A percentile compares a stretch with the other conserved stretches of the same genome.
These are phyloP conservation scores for Golubevia pallescens DNA, from an alignment of 1,284 basidiomycete genomes.

Conservation along the genomic window DNA sequence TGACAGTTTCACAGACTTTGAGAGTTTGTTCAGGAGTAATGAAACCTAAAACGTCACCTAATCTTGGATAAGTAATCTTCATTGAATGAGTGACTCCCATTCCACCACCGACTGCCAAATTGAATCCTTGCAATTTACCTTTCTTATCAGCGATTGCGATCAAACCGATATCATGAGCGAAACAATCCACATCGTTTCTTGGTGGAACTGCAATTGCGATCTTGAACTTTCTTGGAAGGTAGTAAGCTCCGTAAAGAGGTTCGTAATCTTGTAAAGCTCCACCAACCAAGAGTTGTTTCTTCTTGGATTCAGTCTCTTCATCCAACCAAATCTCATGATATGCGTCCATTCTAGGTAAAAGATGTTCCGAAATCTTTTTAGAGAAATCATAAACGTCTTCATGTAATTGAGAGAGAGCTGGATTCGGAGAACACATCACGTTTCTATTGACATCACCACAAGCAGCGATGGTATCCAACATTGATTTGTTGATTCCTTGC, in stretches of 20 bases:
- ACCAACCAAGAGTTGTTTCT: conserved; percentile 86
- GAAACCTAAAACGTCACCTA: conserved; percentile 88
- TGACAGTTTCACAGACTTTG: conserved; percentile 86
- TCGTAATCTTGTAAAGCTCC: conserved; percentile 92
- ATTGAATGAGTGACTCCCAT: conserved; percentile 99
- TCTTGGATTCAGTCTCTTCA: conserved; percentile 62
- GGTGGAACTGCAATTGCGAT: conserved; percentile 95
- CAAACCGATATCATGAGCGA: conserved; percentile 93
- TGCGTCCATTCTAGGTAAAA: conserved; percentile 87
- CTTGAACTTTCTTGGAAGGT: conserved; percentile 97
- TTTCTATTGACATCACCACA: conserved; percentile 98
- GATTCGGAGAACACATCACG: conserved; percentile 90
- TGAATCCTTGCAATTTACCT: conserved; percentile 65
- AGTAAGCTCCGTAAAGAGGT: conserved; percentile 95
- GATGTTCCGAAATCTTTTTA: conserved; percentile 82
- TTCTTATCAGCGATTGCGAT: conserved; percentile 81
- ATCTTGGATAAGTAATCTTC: conserved; percentile 97
- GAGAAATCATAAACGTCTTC: conserved; percentile 83
- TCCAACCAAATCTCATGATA: conserved; percentile 99
- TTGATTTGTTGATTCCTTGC: conserved; percentile 88
- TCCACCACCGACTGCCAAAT: conserved; percentile 74
- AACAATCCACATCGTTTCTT: conserved; percentile 94
- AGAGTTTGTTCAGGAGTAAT: conserved; percentile 85
- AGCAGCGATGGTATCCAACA: conserved; percentile 95
- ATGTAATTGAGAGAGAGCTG: conserved; percentile 83